Evolutionary conservation across 1,139 yeast species (phyloP), one percentile per base, ranked within the genome.

Genomic region (Yamadazyma mexicana): DNA sequence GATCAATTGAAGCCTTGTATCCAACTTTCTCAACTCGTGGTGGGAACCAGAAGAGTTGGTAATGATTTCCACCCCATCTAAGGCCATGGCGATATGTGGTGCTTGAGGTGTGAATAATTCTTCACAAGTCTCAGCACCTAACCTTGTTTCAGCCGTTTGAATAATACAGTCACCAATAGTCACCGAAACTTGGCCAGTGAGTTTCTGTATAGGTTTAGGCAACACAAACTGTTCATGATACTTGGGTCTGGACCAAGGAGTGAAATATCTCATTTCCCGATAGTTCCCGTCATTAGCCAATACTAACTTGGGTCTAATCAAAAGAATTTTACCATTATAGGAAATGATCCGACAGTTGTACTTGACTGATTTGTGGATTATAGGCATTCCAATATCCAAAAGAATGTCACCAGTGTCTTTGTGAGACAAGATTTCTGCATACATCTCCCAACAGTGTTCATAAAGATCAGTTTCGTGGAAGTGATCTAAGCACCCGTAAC

Each of bases 81-180:
- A 69, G 0, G 96, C 80, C 87, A 92, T 82, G 24, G 81, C 79
- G 44, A 92, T 87, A 59, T 92, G 97, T 2, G 99, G 98, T 8
- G 96, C 83, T 50, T 88, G 84, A 1, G 98, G 98, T 0, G 99
- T 92, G 63, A 92, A 92, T 43, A 92, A 71, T 62, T 92, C 99
- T 59, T 92, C 99, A 61, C 99, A 92, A 2, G 98, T 92, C 63
- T 92, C 99, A 40, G 91, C 88, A 10, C 98, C 99, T 45, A 92
- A 73, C 37, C 86, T 81, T 0, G 98, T 88, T 54, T 89, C 97
- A 45, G 80, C 61, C 0, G 96, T 86, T 42, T 84, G 79, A 38
- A 92, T 68, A 6, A 88, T 83, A 45, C 95, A 94, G 66, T 92
- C 98, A 37, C 99, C 99, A 61, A 92, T 82, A 23, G 76, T 77